phyloP scores from a whole-genome alignment of 202 grass and related monocot species.

The Setaria italica region DNA sequence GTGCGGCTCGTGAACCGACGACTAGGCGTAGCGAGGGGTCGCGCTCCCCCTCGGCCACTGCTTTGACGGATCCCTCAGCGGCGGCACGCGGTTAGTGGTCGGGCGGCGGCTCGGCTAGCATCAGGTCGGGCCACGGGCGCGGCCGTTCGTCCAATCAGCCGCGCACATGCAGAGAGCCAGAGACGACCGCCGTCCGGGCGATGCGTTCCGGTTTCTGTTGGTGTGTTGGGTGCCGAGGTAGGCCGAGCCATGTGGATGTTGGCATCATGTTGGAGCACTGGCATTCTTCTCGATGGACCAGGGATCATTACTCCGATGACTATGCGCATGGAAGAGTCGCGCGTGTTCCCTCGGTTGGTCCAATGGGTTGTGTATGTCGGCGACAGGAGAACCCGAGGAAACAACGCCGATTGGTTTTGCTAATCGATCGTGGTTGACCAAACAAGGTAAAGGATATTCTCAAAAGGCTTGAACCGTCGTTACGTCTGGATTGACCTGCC shows the following conservation, averaged over 20 bases:
- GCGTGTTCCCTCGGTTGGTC: not conserved
- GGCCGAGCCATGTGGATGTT: not conserved
- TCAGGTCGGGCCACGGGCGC: not conserved
- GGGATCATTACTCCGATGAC: not conserved
- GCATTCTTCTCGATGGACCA: not conserved
- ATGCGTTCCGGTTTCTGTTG: not conserved
- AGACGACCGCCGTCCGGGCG: not conserved
- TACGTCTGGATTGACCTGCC: not conserved
- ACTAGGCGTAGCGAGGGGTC: not conserved
- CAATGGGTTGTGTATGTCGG: not conserved
- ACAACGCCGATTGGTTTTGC: not conserved
- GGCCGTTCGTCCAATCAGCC: constrained; percentile 5
- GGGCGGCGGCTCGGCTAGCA: not conserved
- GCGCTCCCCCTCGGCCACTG: not conserved
- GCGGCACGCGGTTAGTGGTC: constrained; percentile 7
- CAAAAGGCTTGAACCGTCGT: no score
- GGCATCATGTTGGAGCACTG: not conserved
- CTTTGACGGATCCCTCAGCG: not conserved
- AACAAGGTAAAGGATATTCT: not conserved
- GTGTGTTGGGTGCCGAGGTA: not conserved
- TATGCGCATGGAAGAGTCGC: not conserved
- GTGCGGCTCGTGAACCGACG: constrained; percentile 39
- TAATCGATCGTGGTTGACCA: not conserved
- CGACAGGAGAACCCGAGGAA: not conserved
- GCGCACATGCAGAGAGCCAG: not conserved